These are phyloP conservation scores for Areca catechu DNA, from an alignment of 176 grass and related monocot species.

Conservation along the genomic window DNA sequence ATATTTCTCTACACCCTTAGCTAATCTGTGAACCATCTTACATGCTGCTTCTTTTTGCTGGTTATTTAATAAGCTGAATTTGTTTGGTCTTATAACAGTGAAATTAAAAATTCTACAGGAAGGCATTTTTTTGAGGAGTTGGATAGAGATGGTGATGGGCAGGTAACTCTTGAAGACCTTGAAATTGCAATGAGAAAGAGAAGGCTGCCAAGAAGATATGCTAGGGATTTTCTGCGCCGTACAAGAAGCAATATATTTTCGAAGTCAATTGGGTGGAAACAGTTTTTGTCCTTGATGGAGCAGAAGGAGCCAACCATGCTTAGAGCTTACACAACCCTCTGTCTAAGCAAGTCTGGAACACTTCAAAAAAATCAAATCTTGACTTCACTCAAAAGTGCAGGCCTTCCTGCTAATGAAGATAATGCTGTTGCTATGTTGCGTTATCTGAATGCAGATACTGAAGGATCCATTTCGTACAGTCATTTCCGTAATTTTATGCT, in stretches of 20 bases:
- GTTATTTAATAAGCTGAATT: too few relatives aligned
- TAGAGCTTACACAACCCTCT: conserved; percentile 80
- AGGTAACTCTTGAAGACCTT: conserved; percentile 86
- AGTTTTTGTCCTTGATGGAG: conserved; percentile 94
- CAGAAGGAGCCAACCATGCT: conserved; percentile 95
- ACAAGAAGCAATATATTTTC: conserved; percentile 86
- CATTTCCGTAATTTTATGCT: conserved; percentile 99
- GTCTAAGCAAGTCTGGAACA: conserved; percentile 95
- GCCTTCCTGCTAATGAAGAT: conserved; percentile 84
- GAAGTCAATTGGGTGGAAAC: conserved; percentile 96
- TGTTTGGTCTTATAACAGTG: too few relatives aligned
- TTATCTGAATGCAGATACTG: conserved; percentile 65
- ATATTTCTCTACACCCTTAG: too few relatives aligned
- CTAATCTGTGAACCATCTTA: too few relatives aligned
- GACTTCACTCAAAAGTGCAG: conserved; percentile 69
- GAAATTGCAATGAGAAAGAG: conserved; percentile 94
- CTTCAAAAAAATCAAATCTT: conserved; percentile 93
- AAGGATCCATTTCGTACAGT: conserved; percentile 82
- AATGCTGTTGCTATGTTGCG: conserved; percentile 88
- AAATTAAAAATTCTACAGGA: conserved; percentile 36
- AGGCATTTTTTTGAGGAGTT: conserved; percentile 93
- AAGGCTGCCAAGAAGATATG: conserved; percentile 66
- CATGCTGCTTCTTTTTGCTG: too few relatives aligned
- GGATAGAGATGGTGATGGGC: conserved; percentile 87
- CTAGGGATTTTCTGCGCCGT: conserved; percentile 57